Evolutionary conservation across 1,139 yeast species (phyloP).

Genomic region (Blastobotrys aristatus): DNA sequence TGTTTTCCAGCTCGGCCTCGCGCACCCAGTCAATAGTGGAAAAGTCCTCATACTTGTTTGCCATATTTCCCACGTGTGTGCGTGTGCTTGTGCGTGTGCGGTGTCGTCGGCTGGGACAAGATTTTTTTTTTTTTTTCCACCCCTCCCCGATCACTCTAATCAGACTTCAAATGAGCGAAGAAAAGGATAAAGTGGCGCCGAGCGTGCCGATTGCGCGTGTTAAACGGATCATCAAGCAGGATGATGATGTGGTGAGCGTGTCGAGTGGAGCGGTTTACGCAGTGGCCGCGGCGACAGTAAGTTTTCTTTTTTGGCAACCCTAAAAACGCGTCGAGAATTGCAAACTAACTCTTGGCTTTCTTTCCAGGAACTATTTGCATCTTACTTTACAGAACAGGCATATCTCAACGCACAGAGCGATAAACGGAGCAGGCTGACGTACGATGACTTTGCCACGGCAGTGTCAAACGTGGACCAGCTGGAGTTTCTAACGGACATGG

Average conservation of each 20-base stretch:
- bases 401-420: conserved; percentile 62
- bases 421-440: conserved; percentile 63
- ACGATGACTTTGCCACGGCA: conserved; percentile 71
- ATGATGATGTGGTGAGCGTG: conserved; percentile 73
- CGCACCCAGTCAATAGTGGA: conserved; percentile 81
- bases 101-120: background rate
- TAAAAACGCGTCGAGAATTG: conserved; percentile 5
- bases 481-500: conserved; percentile 45
- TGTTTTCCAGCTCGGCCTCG: conserved; percentile 61
- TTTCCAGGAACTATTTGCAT: conserved; percentile 62
- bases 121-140: no score
- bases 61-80: no score
- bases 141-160: no score
- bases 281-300: conserved; percentile 69
- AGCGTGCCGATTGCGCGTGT: conserved; percentile 71
- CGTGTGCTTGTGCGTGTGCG: no score
- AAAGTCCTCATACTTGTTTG: conserved; percentile 37
- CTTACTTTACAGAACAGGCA: conserved; percentile 77
- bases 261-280: conserved; percentile 79
- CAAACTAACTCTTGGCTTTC: background rate
- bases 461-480: conserved; percentile 64
- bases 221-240: conserved; percentile 77
- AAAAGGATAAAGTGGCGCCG: conserved; percentile 6
- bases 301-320: conserved; percentile 16
- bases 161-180: background rate